Percentiles rank a stretch among this genome's conserved stretches.
phyloP scores from a whole-genome alignment of 2,329 filamentous ascomycete species.

The Hawksworthiomyces lignivorus region DNA sequence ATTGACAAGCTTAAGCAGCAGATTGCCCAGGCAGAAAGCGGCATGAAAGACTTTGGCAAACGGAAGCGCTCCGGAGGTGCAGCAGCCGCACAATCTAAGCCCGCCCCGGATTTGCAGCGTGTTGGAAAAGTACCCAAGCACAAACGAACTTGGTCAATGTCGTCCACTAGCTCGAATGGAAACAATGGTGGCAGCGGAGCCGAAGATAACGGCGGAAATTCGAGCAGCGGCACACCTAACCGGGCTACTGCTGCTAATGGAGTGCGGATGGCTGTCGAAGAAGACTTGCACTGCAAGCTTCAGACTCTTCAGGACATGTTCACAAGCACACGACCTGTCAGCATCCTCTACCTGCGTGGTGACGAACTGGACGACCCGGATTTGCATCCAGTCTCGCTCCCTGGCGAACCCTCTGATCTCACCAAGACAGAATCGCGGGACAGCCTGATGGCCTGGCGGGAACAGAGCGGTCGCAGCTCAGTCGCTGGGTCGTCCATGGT shows the following conservation, averaged over 20 bases:
- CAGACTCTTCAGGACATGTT: conserved; percentile 82
- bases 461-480: conserved; percentile 47
- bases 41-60: conserved; percentile 60
- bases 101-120: conserved; percentile 38
- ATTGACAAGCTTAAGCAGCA: conserved; percentile 96
- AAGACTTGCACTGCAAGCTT: conserved; percentile 72
- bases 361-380: conserved; percentile 75
- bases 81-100: conserved; percentile 17
- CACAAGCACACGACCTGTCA: conserved; percentile 71
- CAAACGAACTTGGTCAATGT: conserved; percentile 92
- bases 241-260: conserved; percentile 13
- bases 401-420: conserved; percentile 58
- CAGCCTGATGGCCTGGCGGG: conserved; percentile 38
- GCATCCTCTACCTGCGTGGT: conserved; percentile 68
- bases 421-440: conserved; percentile 44
- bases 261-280: conserved; percentile 49
- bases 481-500: conserved; percentile 54
- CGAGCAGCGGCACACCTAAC: background rate
- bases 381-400: conserved; percentile 64
- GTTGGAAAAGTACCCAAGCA: conserved; percentile 84
- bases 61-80: conserved; percentile 47
- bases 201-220: conserved; percentile 3
- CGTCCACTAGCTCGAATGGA: conserved; percentile 61
- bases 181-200: conserved; percentile 22
- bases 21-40: conserved; percentile 67